Base-by-base conservation (phyloP, 257 asterid species). In the Echium plantagineum region DNA sequence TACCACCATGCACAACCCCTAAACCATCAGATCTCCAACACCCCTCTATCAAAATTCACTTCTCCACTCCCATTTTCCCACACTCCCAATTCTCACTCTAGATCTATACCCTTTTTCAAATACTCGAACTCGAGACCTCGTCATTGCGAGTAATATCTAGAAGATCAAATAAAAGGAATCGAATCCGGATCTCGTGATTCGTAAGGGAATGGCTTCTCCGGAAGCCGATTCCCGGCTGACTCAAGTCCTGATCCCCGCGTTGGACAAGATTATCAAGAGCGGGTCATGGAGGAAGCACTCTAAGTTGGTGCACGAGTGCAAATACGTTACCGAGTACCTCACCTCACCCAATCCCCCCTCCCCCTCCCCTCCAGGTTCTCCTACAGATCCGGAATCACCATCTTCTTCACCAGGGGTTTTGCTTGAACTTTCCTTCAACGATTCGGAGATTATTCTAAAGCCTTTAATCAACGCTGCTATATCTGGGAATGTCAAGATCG, bases 271-370 rank as follows among this genome's bases (percentile, higher is more conserved):
- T 67, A 69, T 74, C 30, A 93, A 93, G 67, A 86, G 78, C 62
- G 94, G 91, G 16, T 86, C 97, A 0, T 93, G 98, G 98, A 88
- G 96, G 53, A 93, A 93, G 77, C 98, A 89, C 74, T 74, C 96
- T 46, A 93, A 86, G 72, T 90, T 89, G 80, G 89, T 79, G 18
- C 77, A 81, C 48, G 87, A 89, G 84, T 86, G 95, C 79, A 93
- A 89, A 85, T 82, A 95, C 48, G 84, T 93, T 7, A 73, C 88
- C 78, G 97, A 84, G 51, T 79, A 60, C 79, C 78, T 93, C 64
- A 72, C 75, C 28, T 66, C 90, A 17, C 85, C 90, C 47, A 75
- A 72, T 52, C 78, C 69, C 55, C 60, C 81, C 10, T 2, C 42
- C 7, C n/a, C n/a, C n/a, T 31, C 38, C 38, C 38, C 38, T 31